Conservation (phyloP, 169 alveolate species). For the Perkinsus olseni region DNA sequence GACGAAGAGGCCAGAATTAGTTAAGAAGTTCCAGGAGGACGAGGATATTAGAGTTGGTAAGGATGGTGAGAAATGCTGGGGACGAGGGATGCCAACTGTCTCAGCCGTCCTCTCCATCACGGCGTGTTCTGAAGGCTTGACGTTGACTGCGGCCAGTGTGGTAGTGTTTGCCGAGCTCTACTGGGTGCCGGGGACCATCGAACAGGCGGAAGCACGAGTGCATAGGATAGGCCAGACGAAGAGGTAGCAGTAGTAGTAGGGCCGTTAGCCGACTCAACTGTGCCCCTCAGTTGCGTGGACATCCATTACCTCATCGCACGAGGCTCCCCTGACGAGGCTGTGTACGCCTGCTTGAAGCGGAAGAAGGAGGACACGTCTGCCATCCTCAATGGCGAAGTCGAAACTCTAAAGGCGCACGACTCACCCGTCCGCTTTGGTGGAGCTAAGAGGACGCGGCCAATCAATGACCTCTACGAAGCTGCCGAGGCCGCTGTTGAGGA, state of each 20-base stretch:
- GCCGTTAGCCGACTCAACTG: neutral
- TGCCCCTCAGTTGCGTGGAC: conserved; percentile 46
- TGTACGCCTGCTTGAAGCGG: conserved; percentile 50
- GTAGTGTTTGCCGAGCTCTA: conserved; percentile 93
- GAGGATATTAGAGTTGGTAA: conserved; percentile 18
- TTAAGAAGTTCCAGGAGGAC: conserved; percentile 77
- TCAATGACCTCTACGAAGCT: neutral
- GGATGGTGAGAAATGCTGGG: neutral
- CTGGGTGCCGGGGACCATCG: conserved; percentile 95
- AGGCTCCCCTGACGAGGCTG: conserved; percentile 57
- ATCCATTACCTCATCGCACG: conserved; percentile 74
- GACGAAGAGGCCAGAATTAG: conserved; percentile 71
- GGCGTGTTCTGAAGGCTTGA: conserved; percentile 90
- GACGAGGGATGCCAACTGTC: conserved; percentile 52
- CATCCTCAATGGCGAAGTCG: neutral
- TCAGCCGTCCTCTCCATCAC: conserved; percentile 88
- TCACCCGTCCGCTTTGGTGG: neutral
- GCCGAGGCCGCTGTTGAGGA: neutral
- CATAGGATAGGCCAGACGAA: conserved; percentile 82
- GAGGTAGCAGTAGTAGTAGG: conserved; percentile 29
- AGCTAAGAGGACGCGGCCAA: neutral
- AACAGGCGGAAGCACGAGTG: conserved; percentile 96
- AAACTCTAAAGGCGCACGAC: neutral
- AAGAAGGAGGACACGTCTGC: conserved; percentile 23
- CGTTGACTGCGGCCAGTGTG: conserved; percentile 79